phyloP scores from a whole-genome alignment of 2,329 filamentous ascomycete genomes.

The Cladorrhinum sp. region DNA sequence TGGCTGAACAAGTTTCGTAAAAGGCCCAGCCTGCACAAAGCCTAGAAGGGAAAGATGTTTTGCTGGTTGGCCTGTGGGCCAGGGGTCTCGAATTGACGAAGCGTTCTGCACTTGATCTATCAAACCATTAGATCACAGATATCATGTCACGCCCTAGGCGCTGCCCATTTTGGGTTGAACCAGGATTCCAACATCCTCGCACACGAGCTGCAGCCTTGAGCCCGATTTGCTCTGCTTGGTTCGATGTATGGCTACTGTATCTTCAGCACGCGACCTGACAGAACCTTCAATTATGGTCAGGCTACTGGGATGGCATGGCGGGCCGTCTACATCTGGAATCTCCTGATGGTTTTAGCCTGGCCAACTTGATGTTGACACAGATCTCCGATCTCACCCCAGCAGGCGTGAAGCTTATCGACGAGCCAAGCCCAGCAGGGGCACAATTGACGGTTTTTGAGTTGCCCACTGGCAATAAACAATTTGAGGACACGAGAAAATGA shows the following conservation, averaged over 20 bases:
- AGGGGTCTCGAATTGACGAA: background rate
- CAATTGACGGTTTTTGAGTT: background rate
- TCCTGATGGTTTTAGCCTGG: conserved; percentile 4
- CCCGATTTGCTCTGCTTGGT: too few relatives aligned
- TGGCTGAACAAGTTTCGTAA: background rate
- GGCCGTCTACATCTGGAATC: conserved; percentile 2
- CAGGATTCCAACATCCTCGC: background rate
- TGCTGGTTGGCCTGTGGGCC: background rate
- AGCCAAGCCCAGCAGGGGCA: conserved; percentile 8
- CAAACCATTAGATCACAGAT: background rate
- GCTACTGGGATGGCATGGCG: too few relatives aligned
- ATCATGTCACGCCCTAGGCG: too few relatives aligned
- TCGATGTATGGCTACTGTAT: too few relatives aligned
- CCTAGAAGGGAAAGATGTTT: background rate
- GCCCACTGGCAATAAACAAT: background rate
- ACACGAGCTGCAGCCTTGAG: too few relatives aligned
- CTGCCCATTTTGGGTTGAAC: too few relatives aligned
- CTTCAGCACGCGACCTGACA: too few relatives aligned
- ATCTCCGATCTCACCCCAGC: conserved; percentile 2
- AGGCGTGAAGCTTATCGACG: conserved; percentile 17
- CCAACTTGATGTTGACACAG: background rate
- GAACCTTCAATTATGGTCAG: too few relatives aligned
- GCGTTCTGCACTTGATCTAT: too few relatives aligned
- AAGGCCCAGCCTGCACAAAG: background rate
- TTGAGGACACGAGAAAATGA: background rate